Evolutionary conservation across 2,329 filamentous ascomycete genomes (phyloP), one percentile per base, ranked within the genome.

Genomic region (Penicillium sp.): DNA sequence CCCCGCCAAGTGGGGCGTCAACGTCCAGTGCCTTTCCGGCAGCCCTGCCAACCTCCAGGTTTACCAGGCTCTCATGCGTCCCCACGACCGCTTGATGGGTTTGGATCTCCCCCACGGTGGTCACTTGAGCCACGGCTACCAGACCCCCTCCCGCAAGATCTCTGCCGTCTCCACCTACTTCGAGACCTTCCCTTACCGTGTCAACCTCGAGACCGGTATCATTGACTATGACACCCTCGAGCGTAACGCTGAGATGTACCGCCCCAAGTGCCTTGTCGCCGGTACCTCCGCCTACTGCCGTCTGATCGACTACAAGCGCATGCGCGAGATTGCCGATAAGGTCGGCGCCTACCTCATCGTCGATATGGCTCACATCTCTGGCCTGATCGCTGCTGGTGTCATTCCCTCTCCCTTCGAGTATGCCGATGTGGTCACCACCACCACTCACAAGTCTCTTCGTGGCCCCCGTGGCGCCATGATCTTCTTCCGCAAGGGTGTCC

Each of bases 121-220:
- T 58, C 94, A 99, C 76, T 80, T 99, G 68, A 95, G 90, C 44
- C 94, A 99, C 77, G 94, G 94, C 60, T 99, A 99, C 78, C 94
- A 99, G 78, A 97, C 90, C 19, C 91, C 94, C 3, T 88, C 88
- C 50, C 91, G 88, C 76, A 93, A 92, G 81, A 97, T 99, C 73
- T 97, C 93, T n/a, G 91, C 92, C 68, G 87, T 99, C 63, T 97
- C 93, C 55, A 97, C 96, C 73, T 99, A 99, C 80, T 99, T 99
- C 74, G 94, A 99, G 80, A 99, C 94, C 35, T 80, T 99, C 61
- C 94, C 94, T 5, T 99, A 99, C 81, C 88, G 91, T 57, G 84
- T 97, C 52, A 86, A 97, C 78, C 89, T 95, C 71, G 82, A 87
- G 60, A 97, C 93, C 6, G 94, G 94, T 57, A 82, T 93, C 66